Percentiles rank a stretch among this genome's conserved stretches.
Conservation (phyloP, 176 grass and related monocot species). For the Guadua angustifolia region DNA sequence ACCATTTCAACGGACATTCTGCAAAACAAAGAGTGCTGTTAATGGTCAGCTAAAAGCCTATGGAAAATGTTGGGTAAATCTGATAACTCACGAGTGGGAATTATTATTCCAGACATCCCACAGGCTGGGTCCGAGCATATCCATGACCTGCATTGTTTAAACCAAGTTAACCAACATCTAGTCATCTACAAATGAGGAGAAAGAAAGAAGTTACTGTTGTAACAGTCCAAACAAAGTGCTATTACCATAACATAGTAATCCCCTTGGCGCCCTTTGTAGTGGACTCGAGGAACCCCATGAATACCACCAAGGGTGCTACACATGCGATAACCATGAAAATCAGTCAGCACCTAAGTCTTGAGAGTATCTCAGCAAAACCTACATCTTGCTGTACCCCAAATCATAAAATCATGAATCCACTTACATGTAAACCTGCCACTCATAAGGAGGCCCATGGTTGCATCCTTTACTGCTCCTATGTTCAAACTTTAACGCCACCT, state of each 20-base stretch:
- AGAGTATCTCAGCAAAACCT: constrained; percentile 31
- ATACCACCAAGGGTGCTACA: constrained; percentile 74
- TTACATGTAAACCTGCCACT: constrained; percentile 96
- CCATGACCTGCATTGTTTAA: constrained; percentile 83
- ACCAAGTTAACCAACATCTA: constrained; percentile 39
- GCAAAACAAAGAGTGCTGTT: constrained; percentile 29
- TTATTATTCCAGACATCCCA: constrained; percentile 97
- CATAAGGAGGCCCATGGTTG: constrained; percentile 83
- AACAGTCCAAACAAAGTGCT: constrained; percentile 23
- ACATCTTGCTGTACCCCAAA: constrained; percentile 29
- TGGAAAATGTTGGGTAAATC: constrained; percentile 22
- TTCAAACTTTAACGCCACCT: constrained; percentile 98
- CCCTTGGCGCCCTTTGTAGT: constrained; percentile 94
- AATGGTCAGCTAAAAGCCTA: constrained; percentile 39
- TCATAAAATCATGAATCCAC: constrained; percentile 44
- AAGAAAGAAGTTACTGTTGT: constrained; percentile 16
- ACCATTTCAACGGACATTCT: constrained; percentile 99
- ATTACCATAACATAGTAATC: constrained; percentile 97
- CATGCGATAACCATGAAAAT: constrained; percentile 34
- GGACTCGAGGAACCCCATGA: constrained; percentile 89
- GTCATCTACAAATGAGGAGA: constrained; percentile 15
- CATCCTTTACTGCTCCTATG: constrained; percentile 96
- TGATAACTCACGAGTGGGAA: constrained; percentile 74
- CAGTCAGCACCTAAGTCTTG: constrained; percentile 4
- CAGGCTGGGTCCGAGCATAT: constrained; percentile 95